These are phyloP conservation scores for Groenewaldozyma auringiensis DNA, from an alignment of 1,139 yeast genomes.

Conservation along the genomic window DNA sequence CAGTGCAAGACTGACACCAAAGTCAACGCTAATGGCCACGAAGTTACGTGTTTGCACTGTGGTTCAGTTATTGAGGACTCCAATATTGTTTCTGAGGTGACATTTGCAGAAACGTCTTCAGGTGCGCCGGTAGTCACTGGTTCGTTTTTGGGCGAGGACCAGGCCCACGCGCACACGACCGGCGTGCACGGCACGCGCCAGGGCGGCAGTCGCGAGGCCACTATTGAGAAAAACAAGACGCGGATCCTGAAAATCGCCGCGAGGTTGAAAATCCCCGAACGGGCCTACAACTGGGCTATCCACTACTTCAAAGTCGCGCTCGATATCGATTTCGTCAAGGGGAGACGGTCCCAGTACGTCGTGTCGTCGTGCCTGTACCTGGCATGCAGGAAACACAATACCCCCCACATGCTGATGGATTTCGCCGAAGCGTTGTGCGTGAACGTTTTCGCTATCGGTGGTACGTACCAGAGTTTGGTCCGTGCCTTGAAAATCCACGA, in stretches of 20 bases:
- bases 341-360: slow-evolving; percentile 89
- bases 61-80: slow-evolving; percentile 87
- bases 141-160: slow-evolving; percentile 84
- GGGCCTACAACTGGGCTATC: slow-evolving; percentile 76
- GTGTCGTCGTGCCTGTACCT: slow-evolving; percentile 90
- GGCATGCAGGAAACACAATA: slow-evolving; percentile 85
- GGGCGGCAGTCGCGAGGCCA: slow-evolving; percentile 76
- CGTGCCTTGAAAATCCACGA: slow-evolving; percentile 66
- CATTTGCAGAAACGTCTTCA: slow-evolving; percentile 81
- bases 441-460: slow-evolving; percentile 90
- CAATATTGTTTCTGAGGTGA: slow-evolving; percentile 91
- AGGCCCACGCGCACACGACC: slow-evolving; percentile 64
- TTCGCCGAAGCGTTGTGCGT: slow-evolving; percentile 84
- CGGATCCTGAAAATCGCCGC: slow-evolving; percentile 74
- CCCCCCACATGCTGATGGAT: slow-evolving; percentile 93
- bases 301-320: slow-evolving; percentile 86
- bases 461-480: slow-evolving; percentile 87
- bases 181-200: slow-evolving; percentile 44
- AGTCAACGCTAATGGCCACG: slow-evolving; percentile 25
- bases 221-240: slow-evolving; percentile 70
- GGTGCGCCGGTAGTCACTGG: slow-evolving; percentile 98
- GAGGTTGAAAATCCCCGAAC: slow-evolving; percentile 72
- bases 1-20: slow-evolving; percentile 2
- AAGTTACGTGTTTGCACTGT: slow-evolving; percentile 70
- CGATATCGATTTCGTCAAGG: slow-evolving; percentile 85